Evolutionary conservation across 768 basidiomycete genomes (phyloP), one percentile per base, ranked within the genome.

Genomic region (Naganishia antarctica): DNA sequence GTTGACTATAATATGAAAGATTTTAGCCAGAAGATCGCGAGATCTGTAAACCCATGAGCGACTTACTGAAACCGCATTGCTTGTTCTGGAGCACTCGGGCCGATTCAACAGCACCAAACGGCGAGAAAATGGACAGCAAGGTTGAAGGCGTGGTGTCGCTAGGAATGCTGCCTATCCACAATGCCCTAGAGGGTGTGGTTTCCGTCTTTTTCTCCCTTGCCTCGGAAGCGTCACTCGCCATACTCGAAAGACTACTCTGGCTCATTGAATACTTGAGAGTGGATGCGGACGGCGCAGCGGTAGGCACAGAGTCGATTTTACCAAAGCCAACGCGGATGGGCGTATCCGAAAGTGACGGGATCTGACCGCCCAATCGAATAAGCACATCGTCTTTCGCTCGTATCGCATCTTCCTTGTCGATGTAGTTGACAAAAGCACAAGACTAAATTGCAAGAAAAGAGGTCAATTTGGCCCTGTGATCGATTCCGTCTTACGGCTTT

Each of bases 351-450:
- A 93, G 88, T 59, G 89, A 88, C 13, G 73, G 29, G 66, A 96
- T 91, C 40, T 77, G 75, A 7, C 94, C 93, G 49, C 91, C 91
- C 26, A 97, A 84, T 25, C 94, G 86, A 77, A 94, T 97, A 60
- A 96, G 82, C 43, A 99, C 93, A 78, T 99, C 96, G 28, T 99
- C 96, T 74, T 96, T 94, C 13, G 96, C 96, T 64, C 91, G 86
- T 68, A 98, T 87, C n/a, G 94, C 94, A 77, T 98, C 94, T 0
- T 85, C 83, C 75, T 90, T 88, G 68, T 96, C 92, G 47, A 96
- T 90, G 75, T 96, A 99, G 76, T 99, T 99, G 74, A 99, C 94
- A 75, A 99, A 99, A 9, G 94, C 96, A 74, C 96, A 99, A 77
- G 96, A 92, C 93, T 97, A 34, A n/a, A n/a, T n/a, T n/a, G n/a